Percentiles rank a stretch among this genome's conserved stretches.
These are phyloP conservation scores for Didymella pomorum DNA, from an alignment of 2,329 filamentous ascomycete species.

Conservation along the genomic window DNA sequence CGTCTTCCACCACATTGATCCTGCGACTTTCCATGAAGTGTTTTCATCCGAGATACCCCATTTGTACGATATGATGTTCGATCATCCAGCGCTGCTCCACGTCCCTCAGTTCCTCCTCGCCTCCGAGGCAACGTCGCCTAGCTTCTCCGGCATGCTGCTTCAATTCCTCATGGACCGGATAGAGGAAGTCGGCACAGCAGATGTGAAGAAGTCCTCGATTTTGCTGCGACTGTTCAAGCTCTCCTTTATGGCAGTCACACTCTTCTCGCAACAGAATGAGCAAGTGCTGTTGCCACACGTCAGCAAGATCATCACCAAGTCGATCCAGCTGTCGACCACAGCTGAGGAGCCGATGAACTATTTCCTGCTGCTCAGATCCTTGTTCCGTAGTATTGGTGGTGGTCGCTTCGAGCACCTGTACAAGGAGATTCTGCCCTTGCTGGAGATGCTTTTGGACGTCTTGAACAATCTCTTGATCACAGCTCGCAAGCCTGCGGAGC, in stretches of 20 bases:
- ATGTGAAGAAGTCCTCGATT: slow-evolving; percentile 92
- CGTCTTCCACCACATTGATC: slow-evolving; percentile 97
- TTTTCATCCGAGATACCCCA: slow-evolving; percentile 97
- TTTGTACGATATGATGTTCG: slow-evolving; percentile 97
- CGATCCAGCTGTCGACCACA: slow-evolving; percentile 92
- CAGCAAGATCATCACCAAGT: slow-evolving; percentile 95
- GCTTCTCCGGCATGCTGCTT: slow-evolving; percentile 97
- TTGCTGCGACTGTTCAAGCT: slow-evolving; percentile 94
- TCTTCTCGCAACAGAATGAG: slow-evolving; percentile 95
- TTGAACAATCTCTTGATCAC: slow-evolving; percentile 93
- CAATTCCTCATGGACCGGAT: slow-evolving; percentile 98
- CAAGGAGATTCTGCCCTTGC: slow-evolving; percentile 92
- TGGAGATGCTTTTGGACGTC: slow-evolving; percentile 97
- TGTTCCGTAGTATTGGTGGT: slow-evolving; percentile 96
- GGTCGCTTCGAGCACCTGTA: slow-evolving; percentile 98
- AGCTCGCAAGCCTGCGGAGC: slow-evolving; percentile 86
- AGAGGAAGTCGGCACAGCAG: slow-evolving; percentile 89
- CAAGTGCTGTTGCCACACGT: slow-evolving; percentile 94
- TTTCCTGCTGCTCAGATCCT: slow-evolving; percentile 87
- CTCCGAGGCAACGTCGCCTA: slow-evolving; percentile 96
- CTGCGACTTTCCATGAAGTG: slow-evolving; percentile 97
- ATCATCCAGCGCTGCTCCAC: slow-evolving; percentile 91
- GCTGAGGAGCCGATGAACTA: slow-evolving; percentile 99
- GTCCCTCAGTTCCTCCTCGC: slow-evolving; percentile 98
- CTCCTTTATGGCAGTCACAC: slow-evolving; percentile 98